These are phyloP conservation scores for Aphanoascus verrucosus DNA, from an alignment of 2,329 filamentous ascomycete genomes.

Conservation along the genomic window DNA sequence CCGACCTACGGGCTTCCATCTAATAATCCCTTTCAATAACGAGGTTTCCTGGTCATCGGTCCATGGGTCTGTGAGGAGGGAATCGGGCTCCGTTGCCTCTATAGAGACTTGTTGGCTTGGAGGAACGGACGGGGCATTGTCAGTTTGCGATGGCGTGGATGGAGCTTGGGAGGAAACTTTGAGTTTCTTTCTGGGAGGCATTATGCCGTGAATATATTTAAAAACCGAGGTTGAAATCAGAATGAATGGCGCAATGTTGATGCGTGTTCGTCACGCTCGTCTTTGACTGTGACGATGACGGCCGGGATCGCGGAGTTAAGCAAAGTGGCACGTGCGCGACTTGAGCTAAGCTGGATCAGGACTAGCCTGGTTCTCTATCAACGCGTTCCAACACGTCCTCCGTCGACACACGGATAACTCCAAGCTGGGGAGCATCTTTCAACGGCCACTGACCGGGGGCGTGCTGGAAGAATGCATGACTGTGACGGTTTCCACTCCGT, in stretches of 20 bases:
- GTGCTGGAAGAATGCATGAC: no score
- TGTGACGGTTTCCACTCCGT: background rate
- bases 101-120: constrained; percentile 19
- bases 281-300: no score
- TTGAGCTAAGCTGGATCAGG: no score
- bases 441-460: background rate
- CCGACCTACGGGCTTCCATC: constrained; percentile 89
- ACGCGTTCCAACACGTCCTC: no score
- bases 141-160: constrained; percentile 17
- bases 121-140: constrained; percentile 18
- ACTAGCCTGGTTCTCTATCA: no score
- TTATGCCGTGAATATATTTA: constrained; percentile 14
- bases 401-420: no score
- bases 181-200: constrained; percentile 51
- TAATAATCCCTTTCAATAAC: constrained; percentile 82
- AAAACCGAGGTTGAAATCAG: background rate
- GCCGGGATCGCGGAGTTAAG: no score
- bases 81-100: constrained; percentile 34
- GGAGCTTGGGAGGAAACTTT: constrained; percentile 36
- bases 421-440: no score
- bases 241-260: background rate
- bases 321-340: no score
- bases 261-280: no score
- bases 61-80: constrained; percentile 61
- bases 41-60: constrained; percentile 92